A percentile compares a stretch with the other conserved stretches of the same genome.
Evolutionary conservation across 495 filamentous ascomycete species (phyloP).

Genomic region (Sabuloglossum arenarium): DNA sequence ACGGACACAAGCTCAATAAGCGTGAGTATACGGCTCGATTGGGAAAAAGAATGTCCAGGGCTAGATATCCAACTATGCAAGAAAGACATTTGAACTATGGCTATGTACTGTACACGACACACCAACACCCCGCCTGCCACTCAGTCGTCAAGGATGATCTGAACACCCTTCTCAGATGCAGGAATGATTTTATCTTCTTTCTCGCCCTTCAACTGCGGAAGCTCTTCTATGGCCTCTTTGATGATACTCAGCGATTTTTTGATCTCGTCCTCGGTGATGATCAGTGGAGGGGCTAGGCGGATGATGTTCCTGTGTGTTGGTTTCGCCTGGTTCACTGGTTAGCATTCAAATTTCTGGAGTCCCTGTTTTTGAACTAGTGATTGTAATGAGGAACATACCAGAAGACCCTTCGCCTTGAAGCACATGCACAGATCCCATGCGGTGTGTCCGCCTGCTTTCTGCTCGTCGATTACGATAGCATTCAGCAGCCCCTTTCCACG

Average conservation of each 20-base stretch:
- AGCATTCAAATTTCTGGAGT: conserved; percentile 22
- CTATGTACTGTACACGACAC: not conserved
- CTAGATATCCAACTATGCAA: too few species aligned
- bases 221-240: conserved; percentile 24
- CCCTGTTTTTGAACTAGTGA: not conserved
- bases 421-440: conserved; percentile 97
- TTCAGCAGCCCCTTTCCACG: conserved; percentile 91
- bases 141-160: conserved; percentile 27
- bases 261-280: conserved; percentile 35
- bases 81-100: not conserved
- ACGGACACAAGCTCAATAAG: too few species aligned
- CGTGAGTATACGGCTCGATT: too few species aligned
- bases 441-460: conserved; percentile 57
- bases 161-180: conserved; percentile 27
- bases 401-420: conserved; percentile 83
- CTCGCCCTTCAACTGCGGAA: conserved; percentile 26
- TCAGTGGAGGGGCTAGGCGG: conserved; percentile 33
- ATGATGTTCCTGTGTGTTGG: conserved; percentile 96
- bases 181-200: conserved; percentile 27
- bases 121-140: not conserved
- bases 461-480: conserved; percentile 91
- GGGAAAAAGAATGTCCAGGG: too few species aligned
- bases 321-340: conserved; percentile 48
- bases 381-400: conserved; percentile 33
- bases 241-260: conserved; percentile 28